Percentiles rank a stretch among this genome's conserved stretches.
Conservation (phyloP, 345 rosid genomes). For the Psidium guajava region DNA sequence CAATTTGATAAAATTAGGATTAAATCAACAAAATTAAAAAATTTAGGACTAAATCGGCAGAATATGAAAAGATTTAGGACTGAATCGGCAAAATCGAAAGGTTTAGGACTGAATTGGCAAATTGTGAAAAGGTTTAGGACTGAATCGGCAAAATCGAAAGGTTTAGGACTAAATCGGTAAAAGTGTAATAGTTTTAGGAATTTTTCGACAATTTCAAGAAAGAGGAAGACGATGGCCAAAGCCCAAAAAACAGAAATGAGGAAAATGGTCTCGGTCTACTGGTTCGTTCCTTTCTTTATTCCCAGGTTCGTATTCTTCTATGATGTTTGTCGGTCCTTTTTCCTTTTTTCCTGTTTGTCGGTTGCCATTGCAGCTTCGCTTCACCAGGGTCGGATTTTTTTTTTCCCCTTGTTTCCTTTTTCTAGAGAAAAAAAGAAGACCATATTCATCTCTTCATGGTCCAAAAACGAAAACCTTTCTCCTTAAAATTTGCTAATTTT, state of each 20-base stretch:
- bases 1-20: too few relatives aligned
- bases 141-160: too few relatives aligned
- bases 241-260: not conserved
- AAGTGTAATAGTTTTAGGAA: too few relatives aligned
- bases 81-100: too few relatives aligned
- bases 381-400: not conserved
- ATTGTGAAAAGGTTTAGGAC: too few relatives aligned
- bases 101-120: too few relatives aligned
- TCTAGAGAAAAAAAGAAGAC: accelerated
- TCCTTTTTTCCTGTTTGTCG: not conserved
- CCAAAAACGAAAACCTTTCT: not conserved
- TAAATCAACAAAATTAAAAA: too few relatives aligned
- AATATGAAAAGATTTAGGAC: too few relatives aligned
- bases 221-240: not conserved
- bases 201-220: too few relatives aligned
- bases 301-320: not conserved
- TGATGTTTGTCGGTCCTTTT: not conserved
- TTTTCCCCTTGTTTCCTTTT: too few relatives aligned
- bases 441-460: accelerated
- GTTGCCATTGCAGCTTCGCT: not conserved
- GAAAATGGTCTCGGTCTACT: not conserved
- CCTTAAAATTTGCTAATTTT: not conserved
- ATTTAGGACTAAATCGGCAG: too few relatives aligned
- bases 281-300: not conserved
- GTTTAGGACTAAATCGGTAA: too few relatives aligned